Conservation (phyloP, 345 rosid genomes). For the Euclidium syriacum region DNA sequence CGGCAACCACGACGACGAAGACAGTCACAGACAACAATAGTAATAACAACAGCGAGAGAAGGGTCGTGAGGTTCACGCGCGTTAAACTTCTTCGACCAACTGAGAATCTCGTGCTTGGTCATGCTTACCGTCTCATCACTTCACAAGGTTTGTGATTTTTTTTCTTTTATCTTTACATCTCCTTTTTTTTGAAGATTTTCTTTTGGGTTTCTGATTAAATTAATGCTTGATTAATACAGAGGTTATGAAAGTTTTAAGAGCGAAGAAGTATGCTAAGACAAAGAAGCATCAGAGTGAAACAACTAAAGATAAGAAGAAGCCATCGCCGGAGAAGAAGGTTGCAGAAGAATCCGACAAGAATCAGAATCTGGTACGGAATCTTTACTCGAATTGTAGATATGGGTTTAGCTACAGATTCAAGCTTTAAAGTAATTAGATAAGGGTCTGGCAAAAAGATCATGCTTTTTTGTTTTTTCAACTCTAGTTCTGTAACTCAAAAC, state of each 20-base stretch:
- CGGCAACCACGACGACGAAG: not conserved
- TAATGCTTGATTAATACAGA: constrained; percentile 36
- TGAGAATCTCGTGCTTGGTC: constrained; percentile 83
- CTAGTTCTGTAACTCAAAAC: not conserved
- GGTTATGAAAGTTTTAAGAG: constrained; percentile 77
- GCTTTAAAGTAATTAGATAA: not conserved
- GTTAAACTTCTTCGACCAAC: constrained; percentile 87
- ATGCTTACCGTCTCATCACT: constrained; percentile 90
- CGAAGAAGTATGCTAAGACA: constrained; percentile 70
- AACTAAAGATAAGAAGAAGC: constrained; percentile 33
- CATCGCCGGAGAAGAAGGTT: constrained; percentile 28
- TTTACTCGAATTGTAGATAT: not conserved
- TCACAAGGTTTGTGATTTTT: constrained; percentile 59
- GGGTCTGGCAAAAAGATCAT: not conserved
- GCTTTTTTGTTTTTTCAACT: not conserved
- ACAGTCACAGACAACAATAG: too few relatives aligned
- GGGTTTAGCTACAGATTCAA: not conserved
- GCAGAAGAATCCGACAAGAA: constrained; percentile 27
- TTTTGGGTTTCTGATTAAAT: not conserved
- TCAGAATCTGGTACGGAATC: constrained; percentile 23
- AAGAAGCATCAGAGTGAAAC: constrained; percentile 49
- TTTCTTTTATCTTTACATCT: not conserved
- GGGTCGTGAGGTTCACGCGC: constrained; percentile 50
- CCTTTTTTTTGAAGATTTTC: not conserved
- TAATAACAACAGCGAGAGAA: constrained; percentile 10